A percentile compares a stretch with the other conserved stretches of the same genome.
Conservation (phyloP, 2,329 filamentous ascomycete species). For the Penicillium sp. region DNA sequence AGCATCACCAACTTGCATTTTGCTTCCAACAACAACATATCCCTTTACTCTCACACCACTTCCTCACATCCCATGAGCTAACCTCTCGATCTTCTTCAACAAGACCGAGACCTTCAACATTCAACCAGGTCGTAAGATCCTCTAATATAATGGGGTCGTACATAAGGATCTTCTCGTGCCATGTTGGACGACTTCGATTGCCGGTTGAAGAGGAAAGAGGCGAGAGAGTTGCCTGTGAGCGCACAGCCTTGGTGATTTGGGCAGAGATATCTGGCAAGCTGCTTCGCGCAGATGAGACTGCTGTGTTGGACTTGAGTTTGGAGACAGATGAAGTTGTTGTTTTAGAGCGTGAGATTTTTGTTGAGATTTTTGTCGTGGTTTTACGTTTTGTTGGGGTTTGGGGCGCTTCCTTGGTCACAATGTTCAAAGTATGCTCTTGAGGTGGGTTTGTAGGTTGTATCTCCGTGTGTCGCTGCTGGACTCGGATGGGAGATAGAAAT, state of each 20-base stretch:
- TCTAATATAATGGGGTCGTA: conserved; percentile 90
- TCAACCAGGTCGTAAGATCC: conserved; percentile 81
- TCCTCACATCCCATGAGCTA: conserved; percentile 67
- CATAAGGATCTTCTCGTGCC: conserved; percentile 90
- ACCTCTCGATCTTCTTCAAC: conserved; percentile 68
- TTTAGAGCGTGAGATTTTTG: neutral
- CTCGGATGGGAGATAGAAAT: conserved; percentile 29
- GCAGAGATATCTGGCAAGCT: conserved; percentile 43
- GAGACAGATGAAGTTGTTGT: neutral
- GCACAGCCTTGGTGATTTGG: conserved; percentile 52
- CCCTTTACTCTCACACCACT: conserved; percentile 86
- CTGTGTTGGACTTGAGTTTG: neutral
- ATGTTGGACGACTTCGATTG: conserved; percentile 56
- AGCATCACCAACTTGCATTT: conserved; percentile 15
- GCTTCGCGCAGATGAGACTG: conserved; percentile 1
- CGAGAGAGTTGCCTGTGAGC: conserved; percentile 36
- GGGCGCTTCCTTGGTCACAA: conserved; percentile 9
- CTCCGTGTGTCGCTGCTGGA: conserved; percentile 20
- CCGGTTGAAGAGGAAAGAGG: conserved; percentile 27
- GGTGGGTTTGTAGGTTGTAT: conserved; percentile 4
- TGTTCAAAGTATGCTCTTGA: conserved; percentile 9
- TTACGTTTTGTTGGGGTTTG: conserved; percentile 15
- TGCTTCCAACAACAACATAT: conserved; percentile 76
- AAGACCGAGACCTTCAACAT: conserved; percentile 64
- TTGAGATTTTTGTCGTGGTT: neutral